phyloP scores from a whole-genome alignment of 306 rosid species.

The Biancaea sappan region DNA sequence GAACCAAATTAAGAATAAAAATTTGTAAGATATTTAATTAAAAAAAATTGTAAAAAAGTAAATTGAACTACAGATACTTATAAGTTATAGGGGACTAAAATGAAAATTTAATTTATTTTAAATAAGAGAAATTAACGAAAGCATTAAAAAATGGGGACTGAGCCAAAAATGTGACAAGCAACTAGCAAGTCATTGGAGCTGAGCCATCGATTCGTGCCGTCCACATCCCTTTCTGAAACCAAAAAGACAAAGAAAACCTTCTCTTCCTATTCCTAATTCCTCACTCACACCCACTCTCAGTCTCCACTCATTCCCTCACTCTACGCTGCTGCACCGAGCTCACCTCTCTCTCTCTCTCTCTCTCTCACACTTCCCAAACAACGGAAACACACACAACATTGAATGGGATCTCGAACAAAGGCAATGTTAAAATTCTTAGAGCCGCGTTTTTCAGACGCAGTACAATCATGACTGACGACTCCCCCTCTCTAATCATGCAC shows the following conservation, averaged over 20 bases:
- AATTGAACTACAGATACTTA: too few species aligned
- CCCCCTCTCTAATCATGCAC: slow-evolving; percentile 60
- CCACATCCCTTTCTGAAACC: slow-evolving; percentile 55
- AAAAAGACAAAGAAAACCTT: neutral
- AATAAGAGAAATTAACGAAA: neutral
- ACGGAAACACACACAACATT: slow-evolving; percentile 26
- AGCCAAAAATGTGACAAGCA: slow-evolving; percentile 36
- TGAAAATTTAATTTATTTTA: too few species aligned
- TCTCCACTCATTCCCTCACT: slow-evolving; percentile 38
- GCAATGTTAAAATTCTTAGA: slow-evolving; percentile 40
- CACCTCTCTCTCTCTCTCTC: neutral
- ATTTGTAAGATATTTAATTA: too few species aligned
- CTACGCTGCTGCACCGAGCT: slow-evolving; percentile 26
- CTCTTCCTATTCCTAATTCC: slow-evolving; percentile 3
- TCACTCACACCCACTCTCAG: slow-evolving; percentile 47
- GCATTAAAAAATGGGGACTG: neutral
- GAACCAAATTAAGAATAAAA: too few species aligned
- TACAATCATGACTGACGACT: slow-evolving; percentile 59
- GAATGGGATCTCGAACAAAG: slow-evolving; percentile 16
- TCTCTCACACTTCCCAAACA: slow-evolving; percentile 29
- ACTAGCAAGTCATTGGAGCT: slow-evolving; percentile 52
- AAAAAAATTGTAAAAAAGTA: too few species aligned
- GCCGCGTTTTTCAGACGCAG: slow-evolving; percentile 73
- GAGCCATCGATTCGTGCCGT: slow-evolving; percentile 73
- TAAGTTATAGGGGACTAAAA: too few species aligned